Evolutionary conservation across 257 asterid genomes (phyloP).

Genomic region (Voacanga thouarsii): DNA sequence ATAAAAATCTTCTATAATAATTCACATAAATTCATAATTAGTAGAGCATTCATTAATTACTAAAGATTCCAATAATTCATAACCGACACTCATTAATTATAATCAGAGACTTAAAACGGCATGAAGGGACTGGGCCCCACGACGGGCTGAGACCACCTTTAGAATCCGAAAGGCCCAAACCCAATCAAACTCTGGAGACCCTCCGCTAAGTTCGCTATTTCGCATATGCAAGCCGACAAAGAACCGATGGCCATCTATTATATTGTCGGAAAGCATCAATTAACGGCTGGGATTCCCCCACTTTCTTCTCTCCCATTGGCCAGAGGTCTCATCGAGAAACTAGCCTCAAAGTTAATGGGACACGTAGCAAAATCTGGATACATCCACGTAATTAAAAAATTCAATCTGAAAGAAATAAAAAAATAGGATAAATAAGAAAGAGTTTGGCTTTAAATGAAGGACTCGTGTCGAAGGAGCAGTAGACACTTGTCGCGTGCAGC

Average conservation of each 20-base stretch:
- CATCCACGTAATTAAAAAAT: constrained; percentile 18
- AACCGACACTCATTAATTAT: no score
- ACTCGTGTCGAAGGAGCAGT: constrained; percentile 37
- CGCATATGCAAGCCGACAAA: constrained; percentile 5
- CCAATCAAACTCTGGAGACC: not conserved
- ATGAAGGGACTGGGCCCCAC: not conserved
- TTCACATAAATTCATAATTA: no score
- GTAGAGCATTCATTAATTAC: no score
- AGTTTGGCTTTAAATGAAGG: constrained; percentile 26
- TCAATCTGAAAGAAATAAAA: not conserved
- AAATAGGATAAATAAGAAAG: constrained; percentile 9
- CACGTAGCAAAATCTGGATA: constrained; percentile 36
- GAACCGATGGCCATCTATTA: constrained; percentile 31
- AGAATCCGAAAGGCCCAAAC: not conserved
- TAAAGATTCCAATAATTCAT: no score
- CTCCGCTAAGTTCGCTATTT: not conserved
- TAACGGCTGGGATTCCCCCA: constrained; percentile 41
- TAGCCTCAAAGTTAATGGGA: constrained; percentile 39
- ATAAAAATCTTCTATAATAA: no score
- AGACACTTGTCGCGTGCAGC: constrained; percentile 91
- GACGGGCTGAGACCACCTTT: not conserved
- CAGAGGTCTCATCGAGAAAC: constrained; percentile 10
- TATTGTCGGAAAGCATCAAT: constrained; percentile 27
- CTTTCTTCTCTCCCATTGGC: constrained; percentile 42
- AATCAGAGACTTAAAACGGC: no score